Conservation (phyloP, 2,329 filamentous ascomycete species). For the Cercospora berteroae region DNA sequence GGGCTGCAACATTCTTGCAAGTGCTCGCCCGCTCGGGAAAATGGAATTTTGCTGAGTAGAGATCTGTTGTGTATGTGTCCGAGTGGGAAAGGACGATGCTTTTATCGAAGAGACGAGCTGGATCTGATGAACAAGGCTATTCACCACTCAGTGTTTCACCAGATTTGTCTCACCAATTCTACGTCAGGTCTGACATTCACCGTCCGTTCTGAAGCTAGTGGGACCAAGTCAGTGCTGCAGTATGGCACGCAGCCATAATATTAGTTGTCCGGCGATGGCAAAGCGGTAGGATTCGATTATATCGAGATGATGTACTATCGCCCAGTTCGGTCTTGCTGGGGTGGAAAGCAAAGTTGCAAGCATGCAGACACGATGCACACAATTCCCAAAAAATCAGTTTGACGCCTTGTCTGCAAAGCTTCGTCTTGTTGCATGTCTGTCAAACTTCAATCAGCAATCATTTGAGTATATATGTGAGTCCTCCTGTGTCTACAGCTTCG, state of each 20-base stretch:
- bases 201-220: background rate
- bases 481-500: constrained; percentile 9
- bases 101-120: background rate
- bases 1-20: background rate
- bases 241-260: background rate
- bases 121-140: background rate
- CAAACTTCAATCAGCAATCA: background rate
- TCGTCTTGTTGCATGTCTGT: background rate
- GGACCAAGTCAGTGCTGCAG: background rate
- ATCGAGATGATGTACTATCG: background rate
- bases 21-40: background rate
- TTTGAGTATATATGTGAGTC: background rate
- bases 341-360: background rate
- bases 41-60: background rate
- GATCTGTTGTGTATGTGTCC: background rate
- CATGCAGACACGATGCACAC: background rate
- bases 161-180: background rate
- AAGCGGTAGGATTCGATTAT: background rate
- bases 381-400: background rate
- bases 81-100: background rate
- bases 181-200: background rate
- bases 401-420: background rate
- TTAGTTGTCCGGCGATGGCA: background rate
- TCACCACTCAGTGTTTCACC: background rate
- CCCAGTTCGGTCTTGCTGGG: background rate